Evolutionary conservation across 768 basidiomycete species (phyloP).

Genomic region (Mycena vulgaris): DNA sequence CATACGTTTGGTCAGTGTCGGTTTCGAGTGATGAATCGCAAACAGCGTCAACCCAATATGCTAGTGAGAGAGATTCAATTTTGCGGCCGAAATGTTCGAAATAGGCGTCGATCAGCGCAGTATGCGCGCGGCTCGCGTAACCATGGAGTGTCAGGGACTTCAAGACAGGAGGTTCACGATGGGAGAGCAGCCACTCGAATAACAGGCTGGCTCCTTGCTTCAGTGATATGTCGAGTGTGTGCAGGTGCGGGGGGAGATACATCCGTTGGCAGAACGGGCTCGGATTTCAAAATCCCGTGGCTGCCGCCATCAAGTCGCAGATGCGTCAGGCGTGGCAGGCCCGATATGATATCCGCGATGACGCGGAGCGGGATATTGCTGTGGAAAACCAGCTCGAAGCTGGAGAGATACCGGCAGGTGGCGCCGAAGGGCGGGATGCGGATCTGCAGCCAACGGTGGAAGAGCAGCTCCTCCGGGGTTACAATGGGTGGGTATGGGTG

Average conservation of each 20-base stretch:
- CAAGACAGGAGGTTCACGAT: not conserved
- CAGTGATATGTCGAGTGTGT: conserved; percentile 7
- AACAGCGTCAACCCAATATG: not conserved
- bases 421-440: conserved; percentile 5
- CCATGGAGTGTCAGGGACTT: conserved; percentile 1
- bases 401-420: not conserved
- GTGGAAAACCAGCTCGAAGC: not conserved
- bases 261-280: not conserved
- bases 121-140: not conserved
- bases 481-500: not conserved
- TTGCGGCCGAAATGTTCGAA: not conserved
- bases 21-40: too few relatives aligned
- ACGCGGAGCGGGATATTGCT: not conserved
- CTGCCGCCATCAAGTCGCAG: not conserved
- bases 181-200: conserved; percentile 11
- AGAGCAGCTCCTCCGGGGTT: not conserved
- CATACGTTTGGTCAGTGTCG: not conserved
- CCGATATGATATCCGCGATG: not conserved
- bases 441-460: not conserved
- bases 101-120: not conserved
- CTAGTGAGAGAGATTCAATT: conserved; percentile 5
- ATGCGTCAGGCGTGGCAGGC: not conserved
- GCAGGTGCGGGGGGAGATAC: not conserved
- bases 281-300: not conserved
- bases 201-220: not conserved